Conservation (phyloP, 2,329 filamentous ascomycete genomes). For the Metarhizium guizhouense region DNA sequence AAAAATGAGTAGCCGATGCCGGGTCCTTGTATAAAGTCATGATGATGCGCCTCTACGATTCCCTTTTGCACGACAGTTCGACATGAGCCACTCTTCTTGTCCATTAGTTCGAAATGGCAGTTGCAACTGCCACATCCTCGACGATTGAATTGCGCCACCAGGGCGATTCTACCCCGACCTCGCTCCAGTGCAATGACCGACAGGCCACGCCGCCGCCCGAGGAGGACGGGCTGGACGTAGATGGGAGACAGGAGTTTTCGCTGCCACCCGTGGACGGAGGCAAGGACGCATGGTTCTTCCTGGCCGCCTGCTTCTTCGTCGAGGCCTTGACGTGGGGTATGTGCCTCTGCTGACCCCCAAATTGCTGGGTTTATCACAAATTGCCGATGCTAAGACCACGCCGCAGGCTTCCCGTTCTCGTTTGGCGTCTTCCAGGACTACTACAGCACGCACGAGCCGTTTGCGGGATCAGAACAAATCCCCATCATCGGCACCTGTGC, state of each 20-base stretch:
- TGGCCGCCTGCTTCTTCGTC: slow-evolving; percentile 21
- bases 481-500: slow-evolving; percentile 57
- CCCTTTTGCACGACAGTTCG: neutral
- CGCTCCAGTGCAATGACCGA: neutral
- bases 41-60: too few species aligned
- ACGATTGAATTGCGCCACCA: neutral
- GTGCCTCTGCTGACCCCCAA: neutral
- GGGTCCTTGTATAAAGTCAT: too few species aligned
- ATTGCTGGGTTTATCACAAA: too few species aligned
- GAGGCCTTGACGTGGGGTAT: slow-evolving; percentile 26
- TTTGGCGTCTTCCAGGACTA: slow-evolving; percentile 66
- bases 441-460: slow-evolving; percentile 52
- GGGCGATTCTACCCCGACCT: neutral
- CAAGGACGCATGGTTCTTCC: slow-evolving; percentile 25
- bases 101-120: neutral
- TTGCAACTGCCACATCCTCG: neutral
- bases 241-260: slow-evolving; percentile 9
- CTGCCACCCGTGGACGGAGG: slow-evolving; percentile 22
- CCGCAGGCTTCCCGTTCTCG: slow-evolving; percentile 54
- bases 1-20: too few species aligned
- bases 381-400: too few species aligned
- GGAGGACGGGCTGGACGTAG: neutral
- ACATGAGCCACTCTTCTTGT: neutral
- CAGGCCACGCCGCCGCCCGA: neutral
- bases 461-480: slow-evolving; percentile 43